Percentiles rank a stretch among this genome's conserved stretches.
These are phyloP conservation scores for Hygrophila difformis DNA, from an alignment of 257 asterid species.

Conservation along the genomic window DNA sequence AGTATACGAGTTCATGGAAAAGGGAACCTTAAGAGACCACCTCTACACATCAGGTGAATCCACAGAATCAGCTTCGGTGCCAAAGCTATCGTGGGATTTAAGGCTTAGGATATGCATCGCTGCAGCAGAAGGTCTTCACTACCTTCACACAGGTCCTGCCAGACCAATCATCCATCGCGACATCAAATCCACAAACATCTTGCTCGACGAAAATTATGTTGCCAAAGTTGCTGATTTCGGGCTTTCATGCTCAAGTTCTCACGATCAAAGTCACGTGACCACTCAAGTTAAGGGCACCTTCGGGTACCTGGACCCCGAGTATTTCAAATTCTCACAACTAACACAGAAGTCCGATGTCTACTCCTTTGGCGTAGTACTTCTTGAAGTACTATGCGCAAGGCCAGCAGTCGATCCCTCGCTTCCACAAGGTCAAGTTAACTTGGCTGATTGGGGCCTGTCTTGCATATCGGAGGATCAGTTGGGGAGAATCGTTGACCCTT, in stretches of 20 bases:
- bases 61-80: neutral
- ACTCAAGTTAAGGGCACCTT: conserved; percentile 31
- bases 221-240: conserved; percentile 38
- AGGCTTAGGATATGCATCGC: conserved; percentile 30
- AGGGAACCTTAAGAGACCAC: conserved; percentile 21
- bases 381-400: conserved; percentile 38
- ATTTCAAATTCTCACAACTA: conserved; percentile 7
- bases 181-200: conserved; percentile 33
- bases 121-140: conserved; percentile 28
- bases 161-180: conserved; percentile 27
- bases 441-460: conserved; percentile 33
- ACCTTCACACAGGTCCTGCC: conserved; percentile 25
- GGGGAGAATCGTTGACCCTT: conserved; percentile 25
- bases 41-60: conserved; percentile 13
- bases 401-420: conserved; percentile 19
- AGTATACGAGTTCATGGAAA: conserved; percentile 25
- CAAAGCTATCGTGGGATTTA: conserved; percentile 24
- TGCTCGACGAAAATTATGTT: conserved; percentile 23
- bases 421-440: conserved; percentile 26
- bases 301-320: conserved; percentile 37
- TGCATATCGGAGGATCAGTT: conserved; percentile 21
- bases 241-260: conserved; percentile 16
- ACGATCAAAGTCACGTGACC: conserved; percentile 18
- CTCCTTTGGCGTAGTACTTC: conserved; percentile 36
- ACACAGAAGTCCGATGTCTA: conserved; percentile 38